Base-by-base conservation (phyloP, 2,329 filamentous ascomycete genomes). In the Calonectria leucothoes region DNA sequence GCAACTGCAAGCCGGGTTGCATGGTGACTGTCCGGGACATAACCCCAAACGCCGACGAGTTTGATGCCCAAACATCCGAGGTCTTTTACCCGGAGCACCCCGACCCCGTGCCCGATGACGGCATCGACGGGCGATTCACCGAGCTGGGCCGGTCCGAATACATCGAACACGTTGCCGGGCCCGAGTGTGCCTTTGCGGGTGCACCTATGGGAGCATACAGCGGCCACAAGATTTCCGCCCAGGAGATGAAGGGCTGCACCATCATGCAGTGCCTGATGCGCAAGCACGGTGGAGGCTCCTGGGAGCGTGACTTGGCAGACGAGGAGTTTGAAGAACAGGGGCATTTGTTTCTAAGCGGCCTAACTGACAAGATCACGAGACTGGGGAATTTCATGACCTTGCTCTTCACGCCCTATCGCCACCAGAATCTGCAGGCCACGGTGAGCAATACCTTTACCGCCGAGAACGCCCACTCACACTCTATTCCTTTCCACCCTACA, bases 401-500 rank as follows among this genome's bases (percentile, higher is more conserved):
- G 29, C 1, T 76, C 77, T 73, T 76, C 68, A 67, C 27, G 77
- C 78, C 3, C 3, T 45, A 10, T 0, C 78, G 79, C 0, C 78
- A 81, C 49, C 35, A 17, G 0, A 31, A 31, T 4, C 17, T 15
- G 0, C 3, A 14, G 0, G 65, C 67, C 0, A 6, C 33, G 5
- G 69, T 72, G 11, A 69, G 74, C 1, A 75, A 77, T 35, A 31
- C 29, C 7, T 45, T 78, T 0, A 68, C 55, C 33, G 15, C 55
- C 5, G 69, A 74, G 1, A 52, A 55, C 0, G 37, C 48, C 1
- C 35, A 70, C 1, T 65, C 73, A 0, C 70, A 66, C 2, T 66
- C 67, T 0, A 76, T 83, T 61, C 80, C 81, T 1, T 82, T 83
- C 17, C 82, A 83, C 10, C 78, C 82, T 0, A 73, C 79, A 0